Conservation (phyloP, 352 stramenopile genomes). For the Pythium apleroticum region DNA sequence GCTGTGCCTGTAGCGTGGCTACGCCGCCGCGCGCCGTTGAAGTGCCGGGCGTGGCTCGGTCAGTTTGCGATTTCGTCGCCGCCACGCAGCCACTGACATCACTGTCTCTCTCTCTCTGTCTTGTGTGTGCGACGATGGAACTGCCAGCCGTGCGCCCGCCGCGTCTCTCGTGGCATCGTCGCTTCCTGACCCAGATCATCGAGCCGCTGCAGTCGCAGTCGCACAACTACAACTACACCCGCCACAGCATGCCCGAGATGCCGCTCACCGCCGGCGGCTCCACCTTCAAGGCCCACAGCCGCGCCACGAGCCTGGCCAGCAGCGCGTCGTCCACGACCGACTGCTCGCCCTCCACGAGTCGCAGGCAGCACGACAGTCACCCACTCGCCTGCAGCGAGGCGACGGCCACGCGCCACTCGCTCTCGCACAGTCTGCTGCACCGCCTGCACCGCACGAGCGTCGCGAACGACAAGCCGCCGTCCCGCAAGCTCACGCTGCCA, state of each 20-base stretch:
- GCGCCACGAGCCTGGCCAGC: conserved; percentile 22
- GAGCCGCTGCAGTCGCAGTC: conserved; percentile 6
- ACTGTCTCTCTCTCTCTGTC: conserved; percentile 3
- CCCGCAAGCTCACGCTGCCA: conserved; percentile 41
- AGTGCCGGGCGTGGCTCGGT: conserved; percentile 1
- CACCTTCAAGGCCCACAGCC: conserved; percentile 16
- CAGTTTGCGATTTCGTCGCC: conserved; percentile 18
- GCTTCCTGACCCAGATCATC: conserved; percentile 23
- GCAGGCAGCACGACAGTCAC: background rate
- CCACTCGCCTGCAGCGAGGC: background rate
- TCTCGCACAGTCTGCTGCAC: conserved; percentile 23
- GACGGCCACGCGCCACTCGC: conserved; percentile 5
- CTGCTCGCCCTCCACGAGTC: conserved; percentile 2
- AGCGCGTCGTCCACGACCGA: conserved; percentile 11
- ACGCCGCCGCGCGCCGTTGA: background rate
- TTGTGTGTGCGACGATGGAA: conserved; percentile 24
- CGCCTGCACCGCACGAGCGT: conserved; percentile 15
- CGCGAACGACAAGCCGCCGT: conserved; percentile 12
- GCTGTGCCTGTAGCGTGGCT: conserved; percentile 7
- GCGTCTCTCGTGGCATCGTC: conserved; percentile 26
- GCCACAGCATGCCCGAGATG: conserved; percentile 10
- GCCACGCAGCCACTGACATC: conserved; percentile 15
- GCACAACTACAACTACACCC: conserved; percentile 5
- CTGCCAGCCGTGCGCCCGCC: conserved; percentile 30
- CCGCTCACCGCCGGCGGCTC: background rate